Evolutionary conservation across 2,329 filamentous ascomycete species (phyloP), one percentile per base, ranked within the genome.

Genomic region (Pseudogymnoascus sp.): DNA sequence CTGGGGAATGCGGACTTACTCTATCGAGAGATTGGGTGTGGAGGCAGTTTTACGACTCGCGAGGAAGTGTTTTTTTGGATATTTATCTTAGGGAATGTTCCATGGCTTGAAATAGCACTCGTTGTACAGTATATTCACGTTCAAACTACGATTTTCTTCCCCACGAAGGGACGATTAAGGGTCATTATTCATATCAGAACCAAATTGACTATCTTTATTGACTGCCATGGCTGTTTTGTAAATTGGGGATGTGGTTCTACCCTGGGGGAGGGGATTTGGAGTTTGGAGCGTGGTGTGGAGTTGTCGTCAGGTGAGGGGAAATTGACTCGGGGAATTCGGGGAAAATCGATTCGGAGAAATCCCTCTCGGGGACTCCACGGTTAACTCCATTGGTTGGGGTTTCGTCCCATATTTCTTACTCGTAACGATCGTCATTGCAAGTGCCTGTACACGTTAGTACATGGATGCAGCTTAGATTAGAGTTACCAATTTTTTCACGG

Each of bases 331-430:
- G 42, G 25, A 15, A 48, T 29, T 21, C 21, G 21, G 21, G 21
- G 21, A 21, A 21, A 38, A 13, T 13, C 12, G 12, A 38, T 13
- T 38, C 35, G 12, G 39, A 9, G 17, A 17, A 42, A 21, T 21
- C 21, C 15, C 4, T 21, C 15, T 42, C 39, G 9, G 9, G 39
- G 39, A 42, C 21, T 21, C 21, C 39, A 29, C 25, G 42, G 42
- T 12, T 25, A 51, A n/a, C 2, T 29, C 42, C 13, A 29, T 51
- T 51, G 42, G 42, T n/a, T 51, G 42, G 25, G 42, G 42, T n/a
- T 51, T 51, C 42, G 25, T 51, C 25, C 42, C 42, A 51, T 31
- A 29, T 51, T 51, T 51, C 42, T 51, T 29, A 51, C 42, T 51
- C 42, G 42, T 15, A 51, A 13, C 41, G 41, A 44, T 44, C 41